phyloP scores from a whole-genome alignment of 1,139 yeast genomes.

The Blastobotrys indianensis region DNA sequence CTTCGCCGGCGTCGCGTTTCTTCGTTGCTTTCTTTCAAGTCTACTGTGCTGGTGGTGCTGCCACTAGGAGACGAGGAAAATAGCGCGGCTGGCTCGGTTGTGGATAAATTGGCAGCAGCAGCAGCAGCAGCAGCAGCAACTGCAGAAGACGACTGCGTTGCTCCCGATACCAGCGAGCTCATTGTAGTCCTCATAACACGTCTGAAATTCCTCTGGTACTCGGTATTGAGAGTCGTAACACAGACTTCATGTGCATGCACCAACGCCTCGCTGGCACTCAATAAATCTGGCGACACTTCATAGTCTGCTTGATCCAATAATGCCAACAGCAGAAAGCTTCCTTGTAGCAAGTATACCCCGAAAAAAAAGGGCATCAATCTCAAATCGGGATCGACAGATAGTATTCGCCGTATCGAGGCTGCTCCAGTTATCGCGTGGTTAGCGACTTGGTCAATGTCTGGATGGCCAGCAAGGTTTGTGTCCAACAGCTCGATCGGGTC shows the following conservation, averaged over 20 bases:
- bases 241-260: constrained; percentile 34
- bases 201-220: constrained; percentile 31
- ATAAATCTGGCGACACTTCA: constrained; percentile 30
- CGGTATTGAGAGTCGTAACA: constrained; percentile 30
- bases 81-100: too few relatives aligned
- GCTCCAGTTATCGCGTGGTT: constrained; percentile 29
- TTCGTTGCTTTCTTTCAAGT: constrained; percentile 10
- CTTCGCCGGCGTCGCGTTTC: constrained; percentile 26
- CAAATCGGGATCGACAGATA: constrained; percentile 30
- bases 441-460: constrained; percentile 24
- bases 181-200: constrained; percentile 30
- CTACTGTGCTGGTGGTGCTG: not conserved
- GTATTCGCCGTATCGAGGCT: constrained; percentile 25
- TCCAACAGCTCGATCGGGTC: constrained; percentile 26
- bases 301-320: constrained; percentile 27
- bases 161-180: constrained; percentile 12
- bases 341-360: constrained; percentile 31
- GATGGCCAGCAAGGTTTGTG: constrained; percentile 22
- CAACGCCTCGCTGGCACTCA: constrained; percentile 30
- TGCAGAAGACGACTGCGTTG: not conserved
- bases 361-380: constrained; percentile 33
- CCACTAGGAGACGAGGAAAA: not conserved
- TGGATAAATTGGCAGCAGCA: not conserved
- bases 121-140: too few relatives aligned
- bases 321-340: constrained; percentile 24